Percentiles rank a stretch among this genome's conserved stretches.
Conservation (phyloP, 1,139 yeast genomes). For the Diutina rugosa region DNA sequence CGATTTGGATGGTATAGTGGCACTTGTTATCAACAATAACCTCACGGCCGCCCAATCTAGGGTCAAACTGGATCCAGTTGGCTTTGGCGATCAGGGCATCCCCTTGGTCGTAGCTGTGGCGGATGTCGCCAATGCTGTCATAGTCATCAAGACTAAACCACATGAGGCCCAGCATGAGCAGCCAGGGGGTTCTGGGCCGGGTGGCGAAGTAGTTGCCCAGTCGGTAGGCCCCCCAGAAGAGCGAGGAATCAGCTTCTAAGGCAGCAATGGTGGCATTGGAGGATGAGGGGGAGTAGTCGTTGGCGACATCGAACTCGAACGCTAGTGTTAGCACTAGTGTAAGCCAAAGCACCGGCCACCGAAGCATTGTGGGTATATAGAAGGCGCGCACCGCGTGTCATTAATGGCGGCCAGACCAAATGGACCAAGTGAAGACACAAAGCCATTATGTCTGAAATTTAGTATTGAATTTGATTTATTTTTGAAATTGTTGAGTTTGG, state of each 20-base stretch:
- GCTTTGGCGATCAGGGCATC: slow-evolving; percentile 56
- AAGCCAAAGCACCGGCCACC: not conserved
- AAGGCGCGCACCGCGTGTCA: not conserved
- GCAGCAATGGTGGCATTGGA: not conserved
- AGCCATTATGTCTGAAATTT: too few relatives aligned
- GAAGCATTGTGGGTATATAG: not conserved
- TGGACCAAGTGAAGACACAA: too few relatives aligned
- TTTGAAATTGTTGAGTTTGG: too few relatives aligned
- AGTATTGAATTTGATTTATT: too few relatives aligned
- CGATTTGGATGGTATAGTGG: slow-evolving; percentile 51
- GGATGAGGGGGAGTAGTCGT: not conserved
- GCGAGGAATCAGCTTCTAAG: not conserved
- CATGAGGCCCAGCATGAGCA: slow-evolving; percentile 72
- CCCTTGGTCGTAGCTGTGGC: slow-evolving; percentile 71
- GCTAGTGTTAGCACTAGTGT: not conserved
- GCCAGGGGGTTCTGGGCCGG: slow-evolving; percentile 67
- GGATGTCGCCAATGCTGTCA: slow-evolving; percentile 43
- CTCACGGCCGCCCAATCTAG: slow-evolving; percentile 79
- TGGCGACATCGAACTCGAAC: not conserved
- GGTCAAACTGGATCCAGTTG: slow-evolving; percentile 82
- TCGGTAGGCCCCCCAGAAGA: slow-evolving; percentile 84
- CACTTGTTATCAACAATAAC: slow-evolving; percentile 50
- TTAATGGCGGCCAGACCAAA: too few relatives aligned
- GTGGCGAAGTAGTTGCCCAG: slow-evolving; percentile 80
- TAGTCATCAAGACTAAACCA: slow-evolving; percentile 70